Evolutionary conservation across 768 basidiomycete genomes (phyloP).

Genomic region (Neoboletus magnificus): DNA sequence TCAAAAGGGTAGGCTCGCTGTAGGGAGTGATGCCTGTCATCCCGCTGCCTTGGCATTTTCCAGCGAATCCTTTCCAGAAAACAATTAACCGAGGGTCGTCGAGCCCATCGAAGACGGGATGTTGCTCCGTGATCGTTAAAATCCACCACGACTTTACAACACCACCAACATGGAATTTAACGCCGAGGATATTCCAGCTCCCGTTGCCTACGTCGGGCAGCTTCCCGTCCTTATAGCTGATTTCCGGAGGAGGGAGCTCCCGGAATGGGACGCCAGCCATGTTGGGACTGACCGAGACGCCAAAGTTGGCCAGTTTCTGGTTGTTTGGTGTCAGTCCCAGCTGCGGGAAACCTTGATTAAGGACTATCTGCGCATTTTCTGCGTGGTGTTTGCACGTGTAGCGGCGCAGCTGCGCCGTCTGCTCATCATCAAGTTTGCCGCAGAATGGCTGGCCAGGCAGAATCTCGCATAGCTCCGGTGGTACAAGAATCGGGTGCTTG

Average conservation of each 20-base stretch:
- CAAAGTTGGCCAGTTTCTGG: conserved; percentile 51
- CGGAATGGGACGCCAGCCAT: conserved; percentile 68
- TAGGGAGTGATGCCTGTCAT: conserved; percentile 56
- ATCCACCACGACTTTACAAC: conserved; percentile 60
- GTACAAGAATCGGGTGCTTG: conserved; percentile 41
- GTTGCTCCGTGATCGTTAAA: conserved; percentile 56
- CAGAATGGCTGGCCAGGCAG: conserved; percentile 55
- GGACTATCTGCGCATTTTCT: conserved; percentile 56
- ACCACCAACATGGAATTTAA: conserved; percentile 61
- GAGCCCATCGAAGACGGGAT: conserved; percentile 36
- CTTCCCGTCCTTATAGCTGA: conserved; percentile 51
- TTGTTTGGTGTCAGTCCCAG: conserved; percentile 49
- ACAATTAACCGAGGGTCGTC: conserved; percentile 26
- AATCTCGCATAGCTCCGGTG: conserved; percentile 72
- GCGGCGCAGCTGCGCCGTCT: conserved; percentile 69
- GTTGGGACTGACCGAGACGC: conserved; percentile 48
- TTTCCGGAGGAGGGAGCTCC: conserved; percentile 54
- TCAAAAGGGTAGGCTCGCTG: conserved; percentile 37
- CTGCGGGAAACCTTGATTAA: conserved; percentile 51
- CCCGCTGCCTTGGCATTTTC: conserved; percentile 58
- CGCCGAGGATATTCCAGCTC: conserved; percentile 74
- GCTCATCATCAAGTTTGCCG: conserved; percentile 55
- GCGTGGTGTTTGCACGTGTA: conserved; percentile 62
- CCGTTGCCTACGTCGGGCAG: conserved; percentile 50
- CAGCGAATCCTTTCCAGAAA: conserved; percentile 51